Percentiles rank a stretch among this genome's conserved stretches.
Conservation (phyloP, 2,329 filamentous ascomycete genomes). For the Epicoccum sorghinum region DNA sequence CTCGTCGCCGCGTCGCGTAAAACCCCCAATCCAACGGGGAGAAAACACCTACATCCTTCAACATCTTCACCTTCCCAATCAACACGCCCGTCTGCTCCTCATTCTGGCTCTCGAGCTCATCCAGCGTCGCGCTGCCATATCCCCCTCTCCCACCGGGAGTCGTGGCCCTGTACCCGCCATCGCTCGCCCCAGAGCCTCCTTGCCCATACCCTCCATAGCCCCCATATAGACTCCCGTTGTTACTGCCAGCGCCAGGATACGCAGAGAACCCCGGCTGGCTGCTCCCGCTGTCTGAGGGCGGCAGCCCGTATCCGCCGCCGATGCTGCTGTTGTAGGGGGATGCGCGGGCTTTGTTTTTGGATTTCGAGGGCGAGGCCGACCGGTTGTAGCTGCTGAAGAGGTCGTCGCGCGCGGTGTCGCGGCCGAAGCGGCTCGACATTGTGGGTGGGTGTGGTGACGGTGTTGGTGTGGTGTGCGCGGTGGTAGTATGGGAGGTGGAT, state of each 20-base stretch:
- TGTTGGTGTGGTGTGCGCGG: background rate
- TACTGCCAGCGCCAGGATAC: conserved; percentile 36
- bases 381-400: conserved; percentile 51
- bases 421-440: conserved; percentile 31
- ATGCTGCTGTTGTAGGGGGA: conserved; percentile 24
- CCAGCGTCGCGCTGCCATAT: conserved; percentile 80
- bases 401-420: conserved; percentile 41
- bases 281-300: conserved; percentile 8
- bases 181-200: conserved; percentile 1
- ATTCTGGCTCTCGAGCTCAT: conserved; percentile 95
- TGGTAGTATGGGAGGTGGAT: no score
- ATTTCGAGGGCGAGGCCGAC: conserved; percentile 46
- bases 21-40: no score
- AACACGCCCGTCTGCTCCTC: conserved; percentile 90
- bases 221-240: conserved; percentile 17
- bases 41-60: conserved; percentile 75
- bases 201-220: background rate
- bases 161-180: conserved; percentile 32
- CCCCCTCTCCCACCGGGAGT: conserved; percentile 65
- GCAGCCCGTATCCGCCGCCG: conserved; percentile 12
- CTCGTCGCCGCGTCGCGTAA: no score
- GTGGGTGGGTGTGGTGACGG: background rate
- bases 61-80: conserved; percentile 82
- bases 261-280: conserved; percentile 28
- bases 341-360: conserved; percentile 29